Percentiles rank a stretch among this genome's conserved stretches.
These are phyloP conservation scores for Yamadazyma nakazawae DNA, from an alignment of 805 yeast species.

Conservation along the genomic window DNA sequence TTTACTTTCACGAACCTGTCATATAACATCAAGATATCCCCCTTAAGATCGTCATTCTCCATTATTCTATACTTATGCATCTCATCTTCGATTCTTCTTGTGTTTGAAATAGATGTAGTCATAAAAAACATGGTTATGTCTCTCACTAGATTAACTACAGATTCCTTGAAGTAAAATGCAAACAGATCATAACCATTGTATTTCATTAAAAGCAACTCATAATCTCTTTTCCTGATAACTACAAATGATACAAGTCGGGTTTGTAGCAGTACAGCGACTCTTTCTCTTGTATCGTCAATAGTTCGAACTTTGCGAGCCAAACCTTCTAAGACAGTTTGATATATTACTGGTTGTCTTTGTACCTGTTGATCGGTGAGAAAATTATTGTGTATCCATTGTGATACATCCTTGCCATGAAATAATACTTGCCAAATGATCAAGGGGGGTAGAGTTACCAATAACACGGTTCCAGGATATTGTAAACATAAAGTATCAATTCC, in stretches of 20 bases:
- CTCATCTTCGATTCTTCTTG: conserved; percentile 11
- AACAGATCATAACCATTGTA: not conserved
- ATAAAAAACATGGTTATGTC: conserved; percentile 17
- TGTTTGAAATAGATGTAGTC: conserved; percentile 17
- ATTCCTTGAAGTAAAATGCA: conserved; percentile 1
- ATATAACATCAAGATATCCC: not conserved
- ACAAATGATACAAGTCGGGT: conserved; percentile 7
- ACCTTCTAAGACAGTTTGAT: not conserved
- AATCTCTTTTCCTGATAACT: conserved; percentile 23
- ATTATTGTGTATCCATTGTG: not conserved
- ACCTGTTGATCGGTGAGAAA: not conserved
- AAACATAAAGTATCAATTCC: not conserved
- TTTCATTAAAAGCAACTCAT: conserved; percentile 13
- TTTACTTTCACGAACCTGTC: not conserved
- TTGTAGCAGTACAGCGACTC: not conserved
- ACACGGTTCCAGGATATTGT: not conserved
- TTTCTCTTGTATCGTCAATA: not conserved
- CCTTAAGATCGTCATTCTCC: conserved; percentile 17
- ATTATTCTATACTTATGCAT: conserved; percentile 17
- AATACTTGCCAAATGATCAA: not conserved
- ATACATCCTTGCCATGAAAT: not conserved
- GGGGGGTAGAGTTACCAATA: not conserved
- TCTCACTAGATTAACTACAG: conserved; percentile 17
- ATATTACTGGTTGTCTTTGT: not conserved
- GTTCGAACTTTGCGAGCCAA: not conserved